A percentile compares a stretch with the other conserved stretches of the same genome.
Conservation (phyloP, 148 eudicot genomes). For the Camellia lanceoleosa region DNA sequence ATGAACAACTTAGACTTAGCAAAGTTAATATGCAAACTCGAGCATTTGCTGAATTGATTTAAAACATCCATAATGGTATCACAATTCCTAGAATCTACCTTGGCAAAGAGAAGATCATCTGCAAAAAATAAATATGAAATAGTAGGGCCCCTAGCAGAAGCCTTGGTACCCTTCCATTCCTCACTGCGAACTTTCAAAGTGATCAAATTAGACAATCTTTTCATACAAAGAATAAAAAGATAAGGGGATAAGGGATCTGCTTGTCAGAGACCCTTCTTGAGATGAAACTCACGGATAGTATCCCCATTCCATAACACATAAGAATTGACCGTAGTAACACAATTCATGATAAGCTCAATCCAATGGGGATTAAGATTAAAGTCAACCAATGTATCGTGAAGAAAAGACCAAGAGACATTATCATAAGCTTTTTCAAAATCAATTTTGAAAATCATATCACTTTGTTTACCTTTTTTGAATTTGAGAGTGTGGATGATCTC, state of each 20-base stretch:
- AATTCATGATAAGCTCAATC: background rate
- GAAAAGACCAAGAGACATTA: background rate
- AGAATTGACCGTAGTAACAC: background rate
- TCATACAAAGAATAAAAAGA: background rate
- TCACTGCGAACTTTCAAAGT: background rate
- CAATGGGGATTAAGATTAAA: background rate
- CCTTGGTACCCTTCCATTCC: background rate
- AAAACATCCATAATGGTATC: background rate
- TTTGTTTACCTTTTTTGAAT: background rate
- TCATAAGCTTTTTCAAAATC: constrained; percentile 14
- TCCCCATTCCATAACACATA: background rate
- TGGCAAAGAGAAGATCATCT: background rate
- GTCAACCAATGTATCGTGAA: background rate
- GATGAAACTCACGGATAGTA: background rate
- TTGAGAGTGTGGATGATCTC: background rate
- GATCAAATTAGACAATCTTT: background rate
- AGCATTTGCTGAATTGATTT: background rate
- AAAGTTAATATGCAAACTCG: background rate
- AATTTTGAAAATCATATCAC: constrained; percentile 2
- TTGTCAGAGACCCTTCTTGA: background rate
- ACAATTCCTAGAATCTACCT: background rate
- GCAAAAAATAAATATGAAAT: constrained; percentile 1
- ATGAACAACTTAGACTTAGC: background rate
- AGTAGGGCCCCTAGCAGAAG: background rate
- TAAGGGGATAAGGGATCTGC: constrained; percentile 10